A percentile compares a stretch with the other conserved stretches of the same genome.
phyloP scores from a whole-genome alignment of 2,329 filamentous ascomycete species.

The Dactylellina haptotyla region DNA sequence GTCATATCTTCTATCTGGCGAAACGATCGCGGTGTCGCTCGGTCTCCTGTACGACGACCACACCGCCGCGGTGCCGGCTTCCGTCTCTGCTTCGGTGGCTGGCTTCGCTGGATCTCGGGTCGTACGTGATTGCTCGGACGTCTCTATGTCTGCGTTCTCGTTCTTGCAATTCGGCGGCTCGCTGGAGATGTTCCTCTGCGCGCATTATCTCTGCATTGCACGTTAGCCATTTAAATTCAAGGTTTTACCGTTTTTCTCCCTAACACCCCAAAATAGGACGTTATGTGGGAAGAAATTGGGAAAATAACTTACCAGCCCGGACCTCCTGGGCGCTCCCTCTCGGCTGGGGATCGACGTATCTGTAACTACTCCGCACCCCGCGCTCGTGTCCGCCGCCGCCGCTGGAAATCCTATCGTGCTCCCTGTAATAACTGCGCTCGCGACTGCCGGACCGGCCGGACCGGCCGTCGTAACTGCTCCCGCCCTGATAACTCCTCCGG shows the following conservation, averaged over 20 bases:
- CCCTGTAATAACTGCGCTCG: constrained; percentile 56
- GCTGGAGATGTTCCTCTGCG: constrained; percentile 53
- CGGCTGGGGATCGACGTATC: constrained; percentile 54
- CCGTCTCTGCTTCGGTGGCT: constrained; percentile 47
- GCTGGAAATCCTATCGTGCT: constrained; percentile 55
- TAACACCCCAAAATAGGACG: not conserved
- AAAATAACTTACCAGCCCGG: constrained; percentile 25
- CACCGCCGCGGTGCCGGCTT: constrained; percentile 33
- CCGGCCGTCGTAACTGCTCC: constrained; percentile 49
- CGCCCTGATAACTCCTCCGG: constrained; percentile 17
- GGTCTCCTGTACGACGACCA: constrained; percentile 40
- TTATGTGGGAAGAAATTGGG: not conserved
- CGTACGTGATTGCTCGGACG: constrained; percentile 50
- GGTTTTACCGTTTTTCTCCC: too few relatives aligned
- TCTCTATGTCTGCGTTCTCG: constrained; percentile 35
- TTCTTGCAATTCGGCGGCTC: constrained; percentile 42
- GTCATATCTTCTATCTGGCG: constrained; percentile 6
- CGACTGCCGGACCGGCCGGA: constrained; percentile 49
- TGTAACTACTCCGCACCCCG: constrained; percentile 52
- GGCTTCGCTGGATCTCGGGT: constrained; percentile 47
- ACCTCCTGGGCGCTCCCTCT: constrained; percentile 39
- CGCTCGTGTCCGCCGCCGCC: constrained; percentile 44
- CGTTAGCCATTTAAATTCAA: not conserved
- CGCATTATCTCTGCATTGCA: constrained; percentile 56
- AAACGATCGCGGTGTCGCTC: constrained; percentile 44